Conservation (phyloP, 2,329 filamentous ascomycete genomes). For the Fusarium tjaetaba region DNA sequence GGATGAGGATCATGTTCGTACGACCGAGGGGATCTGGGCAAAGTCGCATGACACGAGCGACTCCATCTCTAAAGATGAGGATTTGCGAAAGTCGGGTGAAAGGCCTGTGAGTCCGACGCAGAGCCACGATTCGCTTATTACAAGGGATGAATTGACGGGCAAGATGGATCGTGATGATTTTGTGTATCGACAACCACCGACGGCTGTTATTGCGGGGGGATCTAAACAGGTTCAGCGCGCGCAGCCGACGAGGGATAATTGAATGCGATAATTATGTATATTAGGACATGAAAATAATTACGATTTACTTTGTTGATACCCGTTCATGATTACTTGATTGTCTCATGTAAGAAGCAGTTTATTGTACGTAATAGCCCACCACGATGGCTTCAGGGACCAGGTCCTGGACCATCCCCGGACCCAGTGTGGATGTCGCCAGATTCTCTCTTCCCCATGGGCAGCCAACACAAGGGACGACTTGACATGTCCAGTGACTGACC, state of each 20-base stretch:
- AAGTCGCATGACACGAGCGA: conserved; percentile 32
- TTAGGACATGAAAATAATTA: not conserved
- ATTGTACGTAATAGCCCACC: conserved; percentile 35
- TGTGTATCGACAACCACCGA: conserved; percentile 17
- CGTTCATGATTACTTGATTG: not conserved
- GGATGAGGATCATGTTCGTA: conserved; percentile 32
- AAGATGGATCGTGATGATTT: conserved; percentile 27
- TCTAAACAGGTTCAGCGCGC: conserved; percentile 30
- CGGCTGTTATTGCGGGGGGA: conserved; percentile 30
- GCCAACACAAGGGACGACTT: not conserved
- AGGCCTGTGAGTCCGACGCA: conserved; percentile 40
- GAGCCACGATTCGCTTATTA: conserved; percentile 44
- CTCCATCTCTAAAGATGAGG: conserved; percentile 35
- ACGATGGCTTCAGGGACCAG: conserved; percentile 20
- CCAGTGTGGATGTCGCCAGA: conserved; percentile 2
- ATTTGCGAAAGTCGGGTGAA: conserved; percentile 23
- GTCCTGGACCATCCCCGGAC: conserved; percentile 22
- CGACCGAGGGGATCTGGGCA: conserved; percentile 42
- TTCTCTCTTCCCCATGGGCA: conserved; percentile 10
- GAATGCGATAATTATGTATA: not conserved
- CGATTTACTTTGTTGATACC: conserved; percentile 11
- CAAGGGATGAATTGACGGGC: conserved; percentile 29
- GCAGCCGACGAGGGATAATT: conserved; percentile 6
- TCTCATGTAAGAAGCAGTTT: not conserved
- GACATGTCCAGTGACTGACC: not conserved